Evolutionary conservation across 2,329 filamentous ascomycete species (phyloP).

Genomic region (Botrytis deweyae): DNA sequence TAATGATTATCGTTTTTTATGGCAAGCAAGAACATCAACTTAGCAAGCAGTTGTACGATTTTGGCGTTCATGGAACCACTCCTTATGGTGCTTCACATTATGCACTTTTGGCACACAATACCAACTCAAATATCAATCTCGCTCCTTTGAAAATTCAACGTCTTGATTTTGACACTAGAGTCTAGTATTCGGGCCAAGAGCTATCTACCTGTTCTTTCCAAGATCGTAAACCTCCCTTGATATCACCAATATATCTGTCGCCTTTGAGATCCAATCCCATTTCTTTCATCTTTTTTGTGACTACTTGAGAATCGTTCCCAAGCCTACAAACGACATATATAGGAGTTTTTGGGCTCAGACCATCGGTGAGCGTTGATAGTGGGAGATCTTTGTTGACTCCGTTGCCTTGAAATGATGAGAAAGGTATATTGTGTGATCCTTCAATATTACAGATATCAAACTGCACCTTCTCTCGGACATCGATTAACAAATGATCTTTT

Average conservation of each 20-base stretch:
- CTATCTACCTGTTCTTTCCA: conserved; percentile 70
- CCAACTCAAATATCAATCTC: conserved; percentile 17
- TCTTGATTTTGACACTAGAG: background rate
- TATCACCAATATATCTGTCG: conserved; percentile 64
- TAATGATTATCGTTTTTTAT: conserved; percentile 18
- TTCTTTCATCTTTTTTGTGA: conserved; percentile 63
- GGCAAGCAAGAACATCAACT: conserved; percentile 10
- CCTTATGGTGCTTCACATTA: conserved; percentile 4
- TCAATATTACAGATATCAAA: conserved; percentile 76
- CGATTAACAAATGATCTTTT: conserved; percentile 62
- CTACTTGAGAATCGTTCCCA: conserved; percentile 77
- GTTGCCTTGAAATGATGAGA: conserved; percentile 50
- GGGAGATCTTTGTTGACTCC: conserved; percentile 26
- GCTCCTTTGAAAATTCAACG: conserved; percentile 7
- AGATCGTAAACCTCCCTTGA: conserved; percentile 67
- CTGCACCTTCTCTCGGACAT: conserved; percentile 82
- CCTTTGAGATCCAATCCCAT: conserved; percentile 48
- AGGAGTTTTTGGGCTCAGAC: conserved; percentile 47
- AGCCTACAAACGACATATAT: conserved; percentile 73
- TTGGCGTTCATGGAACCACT: conserved; percentile 21
- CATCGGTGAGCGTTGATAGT: conserved; percentile 43
- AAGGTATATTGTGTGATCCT: conserved; percentile 74
- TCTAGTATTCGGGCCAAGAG: conserved; percentile 55
- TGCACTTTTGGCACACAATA: conserved; percentile 12
- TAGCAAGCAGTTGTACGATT: conserved; percentile 12